Base-by-base conservation (phyloP, 495 filamentous ascomycete genomes). In the Articulospora tetracladia region DNA sequence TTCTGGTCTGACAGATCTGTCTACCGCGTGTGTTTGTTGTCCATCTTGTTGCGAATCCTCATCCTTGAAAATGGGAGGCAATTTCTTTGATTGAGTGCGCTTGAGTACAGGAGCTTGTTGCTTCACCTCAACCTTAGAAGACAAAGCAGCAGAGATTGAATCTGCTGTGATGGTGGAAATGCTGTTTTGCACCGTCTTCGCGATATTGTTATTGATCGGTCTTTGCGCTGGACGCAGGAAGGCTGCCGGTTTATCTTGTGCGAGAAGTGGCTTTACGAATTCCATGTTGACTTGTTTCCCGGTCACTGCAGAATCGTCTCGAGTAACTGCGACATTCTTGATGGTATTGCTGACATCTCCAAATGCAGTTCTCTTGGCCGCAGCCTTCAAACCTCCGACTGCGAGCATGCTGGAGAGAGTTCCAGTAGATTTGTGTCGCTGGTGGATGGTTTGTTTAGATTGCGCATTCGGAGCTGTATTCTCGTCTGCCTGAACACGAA, bases 381-480 rank as follows among this genome's bases (percentile, higher is more conserved):
- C 82, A 53, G 82, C 82, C 72, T 89, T 93, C 53, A 87, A 70
- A 27, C 79, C 80, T 20, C 76, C 79, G 49, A 82, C 76, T 17
- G 79, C 63, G 28, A 76, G 57, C 57, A 85, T 73, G 24, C 76
- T 74, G 48, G 80, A 83, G 48, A 92, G 73, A 47, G 86, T 88
- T 22, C 89, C 80, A 10, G 84, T 86, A 0, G 91, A 94, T 72
- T 93, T 96, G 76, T 91, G 87, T 25, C 86, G 87, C 66, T 93
- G 87, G 64, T 92, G 90, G 57, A 89, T 72, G 26, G 81, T 71
- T 69, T 86, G 90, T 62, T 79, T 79, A 49, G 76, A 61, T 17
- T 74, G 69, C 49, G 82, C 72, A 22, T 83, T 72, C 20, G 83
- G 77, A 23, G 77, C 77, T 12, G 46, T 47, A 71, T 93, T 93